Base-by-base conservation (phyloP, 495 filamentous ascomycete genomes). In the Penicillium diatomitis region DNA sequence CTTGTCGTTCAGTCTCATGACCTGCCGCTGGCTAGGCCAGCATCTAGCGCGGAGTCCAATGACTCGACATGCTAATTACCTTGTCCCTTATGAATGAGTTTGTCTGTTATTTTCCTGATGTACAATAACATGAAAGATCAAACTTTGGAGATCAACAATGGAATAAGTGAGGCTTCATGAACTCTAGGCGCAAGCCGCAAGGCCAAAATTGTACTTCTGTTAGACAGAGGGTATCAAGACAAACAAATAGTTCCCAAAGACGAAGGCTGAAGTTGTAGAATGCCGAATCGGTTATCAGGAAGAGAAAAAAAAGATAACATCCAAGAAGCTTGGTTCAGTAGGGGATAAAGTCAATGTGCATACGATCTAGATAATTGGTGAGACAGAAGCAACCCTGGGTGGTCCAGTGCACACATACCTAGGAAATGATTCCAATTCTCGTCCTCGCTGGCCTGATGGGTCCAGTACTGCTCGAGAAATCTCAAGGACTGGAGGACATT, bases 341-440 rank as follows among this genome's bases (percentile, higher is more conserved):
- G 5, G 71, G 71, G 45, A 74, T 74, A 43, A 74, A 74, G 48
- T 74, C 71, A 44, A 71, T 65, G 12, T 56, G 61, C 71, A 74
- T 72, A 20, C 71, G 69, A 55, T 71, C 71, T 74, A 39, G 3
- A 6, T 12, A 2, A 44, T 67, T 43, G 66, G 61, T 42, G 38
- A 4, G 36, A 45, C 31, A 6, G 33, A 37, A 41, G 7, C 6
- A 4, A 36, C 38, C 29, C 5, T 7, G 3, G 31, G 32, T 12
- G 3, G 34, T 37, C 0, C 31, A 8, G 8, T 9, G 20, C 28
- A 38, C 39, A 56, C 58, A 42, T 66, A 74, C 70, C 69, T 10
- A 71, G 52, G 49, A 68, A 74, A 51, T 69, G 64, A 53, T 56
- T 70, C 71, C 71, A 74, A 52, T 69, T 62, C 48, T 74, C 69